These are phyloP conservation scores for Irpex lacteus DNA, from an alignment of 1,284 basidiomycete species.

Conservation along the genomic window DNA sequence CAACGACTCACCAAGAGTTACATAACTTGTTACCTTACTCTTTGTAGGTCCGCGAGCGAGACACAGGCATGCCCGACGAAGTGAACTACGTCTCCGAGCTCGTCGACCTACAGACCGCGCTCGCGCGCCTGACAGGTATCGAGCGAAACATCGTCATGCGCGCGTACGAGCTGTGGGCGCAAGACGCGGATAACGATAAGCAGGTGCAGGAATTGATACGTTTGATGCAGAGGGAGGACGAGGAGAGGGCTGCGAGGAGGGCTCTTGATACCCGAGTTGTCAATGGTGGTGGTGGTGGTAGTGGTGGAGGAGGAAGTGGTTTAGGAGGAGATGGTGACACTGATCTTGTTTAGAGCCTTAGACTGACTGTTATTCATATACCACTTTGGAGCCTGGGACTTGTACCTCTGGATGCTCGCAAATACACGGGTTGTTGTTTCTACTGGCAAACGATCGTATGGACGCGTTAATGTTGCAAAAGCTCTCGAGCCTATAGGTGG, in stretches of 20 bases:
- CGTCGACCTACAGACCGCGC: constrained; percentile 27
- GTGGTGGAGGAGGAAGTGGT: no score
- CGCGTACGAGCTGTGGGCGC: constrained; percentile 17
- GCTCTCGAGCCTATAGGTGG: no score
- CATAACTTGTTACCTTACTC: background rate
- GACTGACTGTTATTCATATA: no score
- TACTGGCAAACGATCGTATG: no score
- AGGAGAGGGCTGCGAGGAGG: background rate
- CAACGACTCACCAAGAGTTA: background rate
- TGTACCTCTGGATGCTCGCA: no score
- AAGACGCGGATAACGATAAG: constrained; percentile 7
- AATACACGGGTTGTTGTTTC: no score
- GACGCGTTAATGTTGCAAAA: no score
- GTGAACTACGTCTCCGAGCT: constrained; percentile 37
- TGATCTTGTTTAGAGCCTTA: no score
- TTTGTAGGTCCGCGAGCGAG: constrained; percentile 39
- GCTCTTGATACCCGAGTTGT: background rate
- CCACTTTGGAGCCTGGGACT: no score
- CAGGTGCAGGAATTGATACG: background rate
- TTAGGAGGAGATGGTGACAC: no score
- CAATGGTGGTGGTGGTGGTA: background rate
- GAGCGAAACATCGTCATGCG: background rate
- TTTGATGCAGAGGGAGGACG: background rate
- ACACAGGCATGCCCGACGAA: constrained; percentile 58
- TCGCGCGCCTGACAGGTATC: constrained; percentile 15